Conservation (phyloP, 768 basidiomycete species). For the Auricularia auricula-judae region DNA sequence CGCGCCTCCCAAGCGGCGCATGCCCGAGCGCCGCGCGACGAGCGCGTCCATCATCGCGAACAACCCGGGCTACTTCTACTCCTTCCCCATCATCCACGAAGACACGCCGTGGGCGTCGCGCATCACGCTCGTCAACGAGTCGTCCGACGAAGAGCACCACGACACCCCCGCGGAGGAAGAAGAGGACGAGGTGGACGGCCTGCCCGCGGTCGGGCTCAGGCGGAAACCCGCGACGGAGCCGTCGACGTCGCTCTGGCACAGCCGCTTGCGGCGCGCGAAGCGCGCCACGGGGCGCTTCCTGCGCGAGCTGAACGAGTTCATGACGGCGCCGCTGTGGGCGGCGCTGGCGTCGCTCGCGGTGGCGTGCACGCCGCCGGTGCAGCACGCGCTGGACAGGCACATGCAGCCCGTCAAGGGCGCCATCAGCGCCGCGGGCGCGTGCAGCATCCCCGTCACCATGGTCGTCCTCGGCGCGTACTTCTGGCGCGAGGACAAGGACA, state of each 20-base stretch:
- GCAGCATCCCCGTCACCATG: constrained; percentile 80
- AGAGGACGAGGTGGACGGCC: constrained; percentile 12
- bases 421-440: constrained; percentile 54
- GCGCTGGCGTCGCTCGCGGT: constrained; percentile 64
- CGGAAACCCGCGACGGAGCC: constrained; percentile 7
- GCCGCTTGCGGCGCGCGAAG: constrained; percentile 15
- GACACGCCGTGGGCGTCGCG: not conserved
- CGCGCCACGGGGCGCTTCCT: constrained; percentile 21
- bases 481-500: constrained; percentile 22
- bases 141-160: constrained; percentile 14
- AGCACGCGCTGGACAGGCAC: constrained; percentile 54
- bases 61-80: constrained; percentile 43
- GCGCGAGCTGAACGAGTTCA: constrained; percentile 50
- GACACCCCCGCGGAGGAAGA: constrained; percentile 6
- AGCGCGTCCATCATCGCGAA: constrained; percentile 7
- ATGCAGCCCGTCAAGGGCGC: constrained; percentile 60
- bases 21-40: constrained; percentile 5
- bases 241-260: not conserved
- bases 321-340: constrained; percentile 85
- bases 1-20: constrained; percentile 1
- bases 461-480: constrained; percentile 93
- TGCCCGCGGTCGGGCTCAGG: not conserved
- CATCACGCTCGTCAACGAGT: constrained; percentile 9
- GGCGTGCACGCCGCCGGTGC: constrained; percentile 65
- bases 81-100: constrained; percentile 49